Conservation (phyloP, 2,329 filamentous ascomycete genomes). For the Fusarium euwallaceae region DNA sequence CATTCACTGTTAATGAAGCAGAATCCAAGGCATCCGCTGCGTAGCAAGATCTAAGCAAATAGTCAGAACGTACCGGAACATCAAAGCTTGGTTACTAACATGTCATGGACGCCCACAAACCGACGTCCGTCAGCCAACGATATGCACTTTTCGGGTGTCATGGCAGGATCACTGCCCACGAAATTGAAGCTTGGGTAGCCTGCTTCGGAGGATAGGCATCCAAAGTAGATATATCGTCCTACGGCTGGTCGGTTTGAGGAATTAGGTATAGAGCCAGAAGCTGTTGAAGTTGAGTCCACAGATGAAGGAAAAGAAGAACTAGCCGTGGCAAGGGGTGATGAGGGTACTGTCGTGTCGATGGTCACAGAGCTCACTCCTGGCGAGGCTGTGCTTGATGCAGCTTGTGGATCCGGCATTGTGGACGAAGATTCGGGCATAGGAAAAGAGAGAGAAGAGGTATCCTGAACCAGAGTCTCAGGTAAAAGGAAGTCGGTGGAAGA, state of each 20-base stretch:
- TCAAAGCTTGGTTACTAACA: slow-evolving; percentile 10
- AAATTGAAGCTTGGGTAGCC: slow-evolving; percentile 32
- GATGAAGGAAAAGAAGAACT: background rate
- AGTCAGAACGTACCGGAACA: background rate
- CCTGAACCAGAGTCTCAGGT: background rate
- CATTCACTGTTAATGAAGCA: background rate
- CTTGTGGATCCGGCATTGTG: background rate
- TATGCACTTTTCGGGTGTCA: slow-evolving; percentile 27
- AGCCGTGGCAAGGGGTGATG: background rate
- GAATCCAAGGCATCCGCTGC: slow-evolving; percentile 11
- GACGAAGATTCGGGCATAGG: background rate
- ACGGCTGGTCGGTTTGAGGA: slow-evolving; percentile 20
- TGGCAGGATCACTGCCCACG: slow-evolving; percentile 2
- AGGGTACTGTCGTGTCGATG: background rate
- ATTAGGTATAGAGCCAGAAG: background rate
- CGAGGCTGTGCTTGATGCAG: background rate
- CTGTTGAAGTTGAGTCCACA: background rate
- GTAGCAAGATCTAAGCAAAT: slow-evolving; percentile 31
- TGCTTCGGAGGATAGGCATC: slow-evolving; percentile 23
- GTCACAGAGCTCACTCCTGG: background rate
- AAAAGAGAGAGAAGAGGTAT: background rate
- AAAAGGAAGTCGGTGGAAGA: background rate
- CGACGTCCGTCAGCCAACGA: background rate
- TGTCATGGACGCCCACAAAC: slow-evolving; percentile 21
- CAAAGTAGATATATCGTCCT: slow-evolving; percentile 16